Evolutionary conservation across 257 asterid species (phyloP), one percentile per base, ranked within the genome.

Genomic region (Scutellaria minor): DNA sequence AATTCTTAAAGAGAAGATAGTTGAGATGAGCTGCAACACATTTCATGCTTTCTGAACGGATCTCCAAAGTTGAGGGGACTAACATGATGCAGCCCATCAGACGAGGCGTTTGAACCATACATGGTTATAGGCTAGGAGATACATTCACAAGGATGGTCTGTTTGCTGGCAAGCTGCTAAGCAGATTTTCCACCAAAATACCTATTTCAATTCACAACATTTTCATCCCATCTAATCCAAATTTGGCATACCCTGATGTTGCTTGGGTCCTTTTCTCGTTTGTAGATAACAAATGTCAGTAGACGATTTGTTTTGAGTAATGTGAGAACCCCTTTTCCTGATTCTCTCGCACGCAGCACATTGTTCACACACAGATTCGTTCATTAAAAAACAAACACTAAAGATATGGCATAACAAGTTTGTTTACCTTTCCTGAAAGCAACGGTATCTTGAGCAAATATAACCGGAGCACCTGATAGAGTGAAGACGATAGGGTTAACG

Each of bases 81-180:
- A 74, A 86, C 87, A 78, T 42, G 88, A 79, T 66, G 81, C 75
- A 85, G 73, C 59, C 92, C 91, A 64, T 88, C 84, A 12, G 64
- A 68, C 2, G 89, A 78, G 37, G 80, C 76, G 77, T 83, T 84
- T 44, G 90, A 82, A 72, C 97, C 97, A 14, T 95, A 92, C 99
- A 95, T 95, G 85, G 96, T 92, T 78, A 95, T 95, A 59, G 88
- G 91, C 5, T 78, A 75, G 60, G 93, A 86, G 79, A 70, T 13
- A 77, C 99, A 62, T 87, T 90, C 65, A 95, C 99, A 6, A 91
- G 91, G 81, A 92, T 92, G 27, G 95, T 86, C 74, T 90, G 99
- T 72, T 95, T 88, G 87, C 98, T 90, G n/a, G 99, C 98, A 77
- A 95, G 98, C 83, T 95, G 99, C 2, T 95, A 74, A 95, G 99